phyloP scores from a whole-genome alignment of 2,329 filamentous ascomycete species.

The Diaporthe vexans region DNA sequence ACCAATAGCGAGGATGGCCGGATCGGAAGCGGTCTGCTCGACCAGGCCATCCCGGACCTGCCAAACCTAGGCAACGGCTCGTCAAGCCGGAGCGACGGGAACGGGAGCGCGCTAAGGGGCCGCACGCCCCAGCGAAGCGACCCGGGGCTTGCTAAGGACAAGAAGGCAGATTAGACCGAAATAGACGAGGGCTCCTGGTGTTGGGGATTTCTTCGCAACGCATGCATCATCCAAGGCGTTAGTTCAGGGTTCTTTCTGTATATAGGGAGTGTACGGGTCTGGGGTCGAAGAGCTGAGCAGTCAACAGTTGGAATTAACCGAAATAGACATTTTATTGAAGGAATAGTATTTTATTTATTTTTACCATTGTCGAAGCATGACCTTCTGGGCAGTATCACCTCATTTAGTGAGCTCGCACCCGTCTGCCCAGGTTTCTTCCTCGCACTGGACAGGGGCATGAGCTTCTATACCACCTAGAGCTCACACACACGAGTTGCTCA shows the following conservation, averaged over 20 bases:
- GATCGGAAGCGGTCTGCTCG: conserved; percentile 28
- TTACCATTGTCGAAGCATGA: not conserved
- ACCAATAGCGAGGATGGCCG: conserved; percentile 69
- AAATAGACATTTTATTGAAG: conserved; percentile 40
- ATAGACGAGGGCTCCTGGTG: conserved; percentile 25
- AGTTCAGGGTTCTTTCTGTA: conserved; percentile 39
- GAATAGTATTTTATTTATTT: conserved; percentile 29
- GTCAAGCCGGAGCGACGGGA: conserved; percentile 56
- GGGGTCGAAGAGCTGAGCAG: conserved; percentile 28
- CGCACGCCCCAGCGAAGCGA: conserved; percentile 50
- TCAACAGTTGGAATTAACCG: conserved; percentile 29
- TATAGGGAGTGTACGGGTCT: conserved; percentile 34
- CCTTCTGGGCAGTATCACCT: no score
- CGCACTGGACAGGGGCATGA: not conserved
- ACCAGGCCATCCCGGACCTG: conserved; percentile 46
- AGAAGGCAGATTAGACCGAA: conserved; percentile 60
- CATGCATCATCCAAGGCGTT: conserved; percentile 41
- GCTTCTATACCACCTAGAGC: not conserved
- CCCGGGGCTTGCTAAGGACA: conserved; percentile 53
- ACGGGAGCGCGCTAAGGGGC: conserved; percentile 54
- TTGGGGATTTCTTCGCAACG: not conserved
- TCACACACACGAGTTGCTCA: not conserved
- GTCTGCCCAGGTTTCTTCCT: not conserved
- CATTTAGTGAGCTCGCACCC: not conserved
- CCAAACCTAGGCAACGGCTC: conserved; percentile 52